Conservation (phyloP, 148 eudicot species). For the Diospyros kaki region DNA sequence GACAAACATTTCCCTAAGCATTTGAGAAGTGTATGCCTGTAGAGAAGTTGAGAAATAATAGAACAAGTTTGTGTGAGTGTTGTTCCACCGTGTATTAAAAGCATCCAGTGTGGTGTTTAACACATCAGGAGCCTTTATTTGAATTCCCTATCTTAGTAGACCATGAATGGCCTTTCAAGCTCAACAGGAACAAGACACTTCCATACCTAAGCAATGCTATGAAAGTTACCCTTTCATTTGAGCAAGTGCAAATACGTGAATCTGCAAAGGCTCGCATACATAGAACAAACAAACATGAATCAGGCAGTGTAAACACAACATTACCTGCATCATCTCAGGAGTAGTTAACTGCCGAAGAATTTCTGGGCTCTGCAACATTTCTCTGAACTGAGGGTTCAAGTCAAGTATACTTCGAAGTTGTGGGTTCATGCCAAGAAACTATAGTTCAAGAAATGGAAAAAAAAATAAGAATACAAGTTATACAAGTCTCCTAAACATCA, state of each 20-base stretch:
- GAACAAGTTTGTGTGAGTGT: too few relatives aligned
- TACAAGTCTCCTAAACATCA: slow-evolving; percentile 7
- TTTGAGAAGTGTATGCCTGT: too few relatives aligned
- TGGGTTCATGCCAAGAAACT: slow-evolving; percentile 61
- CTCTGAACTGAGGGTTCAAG: slow-evolving; percentile 77
- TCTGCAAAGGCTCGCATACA: too few relatives aligned
- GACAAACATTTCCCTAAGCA: too few relatives aligned
- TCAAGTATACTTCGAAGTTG: slow-evolving; percentile 78
- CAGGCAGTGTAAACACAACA: slow-evolving; percentile 1
- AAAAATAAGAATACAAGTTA: slow-evolving; percentile 5
- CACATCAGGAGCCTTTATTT: too few relatives aligned
- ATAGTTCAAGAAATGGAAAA: slow-evolving; percentile 17
- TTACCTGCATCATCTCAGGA: slow-evolving; percentile 92
- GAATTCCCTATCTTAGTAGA: not conserved
- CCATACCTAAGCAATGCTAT: not conserved
- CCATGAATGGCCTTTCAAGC: not conserved
- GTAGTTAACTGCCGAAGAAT: slow-evolving; percentile 64
- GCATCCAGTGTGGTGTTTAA: too few relatives aligned
- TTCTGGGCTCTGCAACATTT: slow-evolving; percentile 94
- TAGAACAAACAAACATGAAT: not conserved
- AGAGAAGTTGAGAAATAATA: too few relatives aligned
- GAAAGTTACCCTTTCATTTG: not conserved
- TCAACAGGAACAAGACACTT: not conserved
- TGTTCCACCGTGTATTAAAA: too few relatives aligned
- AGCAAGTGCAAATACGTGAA: not conserved